Percentiles rank a stretch among this genome's conserved stretches.
Evolutionary conservation across 257 asterid genomes (phyloP).

Genomic region (Nicotiana tomentosiformis): DNA sequence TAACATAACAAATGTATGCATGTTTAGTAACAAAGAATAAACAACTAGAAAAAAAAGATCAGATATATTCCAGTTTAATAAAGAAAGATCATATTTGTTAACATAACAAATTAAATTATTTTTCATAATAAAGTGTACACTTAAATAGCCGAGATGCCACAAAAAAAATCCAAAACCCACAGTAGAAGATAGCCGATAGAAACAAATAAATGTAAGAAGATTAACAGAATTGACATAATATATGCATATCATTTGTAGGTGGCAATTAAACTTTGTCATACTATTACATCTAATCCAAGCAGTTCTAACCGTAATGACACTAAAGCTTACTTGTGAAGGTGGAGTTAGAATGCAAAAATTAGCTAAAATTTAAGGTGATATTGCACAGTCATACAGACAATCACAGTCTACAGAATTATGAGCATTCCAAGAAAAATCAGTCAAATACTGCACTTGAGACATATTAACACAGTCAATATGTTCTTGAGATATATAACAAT

Average conservation of each 20-base stretch:
- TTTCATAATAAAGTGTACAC: no score
- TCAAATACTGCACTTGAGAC: no score
- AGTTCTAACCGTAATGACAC: neutral
- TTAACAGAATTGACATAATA: neutral
- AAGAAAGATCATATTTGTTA: no score
- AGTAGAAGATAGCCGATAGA: neutral
- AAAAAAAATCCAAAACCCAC: neutral
- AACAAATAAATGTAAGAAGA: neutral
- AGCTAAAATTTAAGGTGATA: neutral
- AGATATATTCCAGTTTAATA: no score
- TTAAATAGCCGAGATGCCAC: neutral
- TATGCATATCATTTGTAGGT: neutral
- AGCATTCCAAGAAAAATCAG: neutral
- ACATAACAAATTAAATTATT: no score
- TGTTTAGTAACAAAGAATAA: no score
- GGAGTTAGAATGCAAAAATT: neutral
- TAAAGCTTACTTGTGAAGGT: neutral
- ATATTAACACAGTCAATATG: no score
- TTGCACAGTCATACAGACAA: neutral
- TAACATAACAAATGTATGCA: no score
- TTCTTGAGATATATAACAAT: no score
- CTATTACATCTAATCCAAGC: neutral
- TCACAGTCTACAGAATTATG: neutral
- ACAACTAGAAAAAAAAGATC: no score
- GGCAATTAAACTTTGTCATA: neutral